Conservation (phyloP, 495 filamentous ascomycete genomes). For the Aspergillus bridgeri region DNA sequence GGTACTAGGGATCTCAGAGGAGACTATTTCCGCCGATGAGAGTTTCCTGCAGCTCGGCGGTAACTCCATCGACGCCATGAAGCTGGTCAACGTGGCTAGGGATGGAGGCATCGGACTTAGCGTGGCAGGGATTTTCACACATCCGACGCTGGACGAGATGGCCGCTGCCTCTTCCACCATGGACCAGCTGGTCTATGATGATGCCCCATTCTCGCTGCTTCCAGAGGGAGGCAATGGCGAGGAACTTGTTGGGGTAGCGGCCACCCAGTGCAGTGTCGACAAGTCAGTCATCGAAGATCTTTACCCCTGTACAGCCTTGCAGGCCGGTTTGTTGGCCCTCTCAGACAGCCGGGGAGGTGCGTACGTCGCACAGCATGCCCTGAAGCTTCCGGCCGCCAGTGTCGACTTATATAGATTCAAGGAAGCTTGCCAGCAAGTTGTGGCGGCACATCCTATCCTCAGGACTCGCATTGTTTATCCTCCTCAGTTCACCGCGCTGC, state of each 20-base stretch:
- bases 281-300: conserved; percentile 11
- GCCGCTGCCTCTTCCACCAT: conserved; percentile 9
- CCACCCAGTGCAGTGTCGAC: conserved; percentile 8
- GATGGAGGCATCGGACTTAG: conserved; percentile 27
- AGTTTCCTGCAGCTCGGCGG: conserved; percentile 52
- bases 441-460: conserved; percentile 31
- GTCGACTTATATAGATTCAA: conserved; percentile 33
- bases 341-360: conserved; percentile 28
- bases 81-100: conserved; percentile 13
- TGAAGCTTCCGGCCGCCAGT: conserved; percentile 17
- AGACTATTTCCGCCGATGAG: conserved; percentile 37
- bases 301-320: conserved; percentile 54
- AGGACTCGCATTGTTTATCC: conserved; percentile 39
- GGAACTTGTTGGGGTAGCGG: conserved; percentile 4
- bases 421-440: conserved; percentile 35
- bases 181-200: conserved; percentile 1
- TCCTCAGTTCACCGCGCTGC: conserved; percentile 1
- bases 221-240: not conserved
- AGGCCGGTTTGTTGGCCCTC: conserved; percentile 54
- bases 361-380: conserved; percentile 33
- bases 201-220: conserved; percentile 8
- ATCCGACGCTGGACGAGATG: conserved; percentile 36
- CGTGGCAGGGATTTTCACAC: conserved; percentile 34
- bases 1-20: conserved; percentile 28
- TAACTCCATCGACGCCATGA: conserved; percentile 56